Evolutionary conservation across 139 green algal species (phyloP).

Genomic region (Dunaliella primolecta): DNA sequence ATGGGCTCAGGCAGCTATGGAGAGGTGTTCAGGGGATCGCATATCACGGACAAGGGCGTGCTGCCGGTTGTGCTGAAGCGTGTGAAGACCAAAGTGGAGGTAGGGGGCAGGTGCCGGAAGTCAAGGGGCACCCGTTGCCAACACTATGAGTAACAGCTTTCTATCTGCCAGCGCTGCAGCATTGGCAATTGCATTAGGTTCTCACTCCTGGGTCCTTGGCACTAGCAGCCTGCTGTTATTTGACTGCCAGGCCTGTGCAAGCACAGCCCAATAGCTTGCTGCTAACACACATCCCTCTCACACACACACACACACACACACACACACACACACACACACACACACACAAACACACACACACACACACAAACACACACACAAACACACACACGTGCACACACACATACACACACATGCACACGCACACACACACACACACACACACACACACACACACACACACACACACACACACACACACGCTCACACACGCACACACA

Average conservation of each 20-base stretch:
- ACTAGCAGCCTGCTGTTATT: no score
- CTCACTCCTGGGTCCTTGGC: no score
- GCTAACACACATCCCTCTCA: no score
- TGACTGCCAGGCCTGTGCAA: no score
- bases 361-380: not conserved
- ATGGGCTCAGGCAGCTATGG: no score
- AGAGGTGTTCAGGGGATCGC: no score
- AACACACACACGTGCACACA: not conserved
- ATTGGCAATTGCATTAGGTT: no score
- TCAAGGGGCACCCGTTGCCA: not conserved
- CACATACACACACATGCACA: not conserved
- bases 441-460: not conserved
- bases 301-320: not conserved
- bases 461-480: not conserved
- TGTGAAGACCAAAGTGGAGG: constrained; percentile 62
- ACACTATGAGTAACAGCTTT: no score
- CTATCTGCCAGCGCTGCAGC: no score
- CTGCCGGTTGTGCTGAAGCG: constrained; percentile 79
- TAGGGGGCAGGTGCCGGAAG: constrained; percentile 10
- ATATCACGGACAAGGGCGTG: no score
- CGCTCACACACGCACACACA: not conserved
- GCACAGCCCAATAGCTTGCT: no score
- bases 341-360: not conserved
- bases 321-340: not conserved
- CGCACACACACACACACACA: not conserved